Evolutionary conservation across 331 rosid genomes (phyloP).

Genomic region (Saraca asoca): DNA sequence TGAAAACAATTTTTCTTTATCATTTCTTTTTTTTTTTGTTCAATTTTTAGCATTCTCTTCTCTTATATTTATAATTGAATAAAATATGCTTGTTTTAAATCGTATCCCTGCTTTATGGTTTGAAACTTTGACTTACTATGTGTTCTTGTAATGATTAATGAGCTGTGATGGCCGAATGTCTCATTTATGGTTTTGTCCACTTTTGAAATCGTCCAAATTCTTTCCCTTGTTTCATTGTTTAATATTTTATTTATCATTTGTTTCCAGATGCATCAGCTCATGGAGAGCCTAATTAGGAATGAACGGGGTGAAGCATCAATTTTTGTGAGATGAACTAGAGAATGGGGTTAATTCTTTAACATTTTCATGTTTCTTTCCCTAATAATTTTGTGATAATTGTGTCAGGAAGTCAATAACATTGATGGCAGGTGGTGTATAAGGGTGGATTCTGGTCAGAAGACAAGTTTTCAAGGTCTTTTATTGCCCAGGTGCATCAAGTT

Average conservation of each 20-base stretch:
- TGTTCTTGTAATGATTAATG: neutral
- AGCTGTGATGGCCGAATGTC: conserved; percentile 7
- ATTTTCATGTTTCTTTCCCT: conserved; percentile 29
- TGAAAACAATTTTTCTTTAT: neutral
- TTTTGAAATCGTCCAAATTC: conserved; percentile 21
- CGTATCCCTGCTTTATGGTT: conserved; percentile 16
- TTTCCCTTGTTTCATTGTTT: conserved; percentile 15
- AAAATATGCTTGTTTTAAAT: neutral
- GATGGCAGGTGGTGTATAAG: conserved; percentile 96
- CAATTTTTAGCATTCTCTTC: neutral
- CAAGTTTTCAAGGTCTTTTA: conserved; percentile 69
- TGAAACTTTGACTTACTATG: neutral
- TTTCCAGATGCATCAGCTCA: conserved; percentile 69
- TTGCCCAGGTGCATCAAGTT: conserved; percentile 70
- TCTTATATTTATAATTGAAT: neutral
- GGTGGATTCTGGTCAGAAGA: conserved; percentile 56
- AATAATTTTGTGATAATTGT: conserved; percentile 39
- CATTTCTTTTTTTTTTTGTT: too few species aligned
- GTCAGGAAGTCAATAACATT: conserved; percentile 75
- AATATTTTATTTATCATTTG: conserved; percentile 26
- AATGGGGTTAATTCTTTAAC: conserved; percentile 25
- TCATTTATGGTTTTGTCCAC: conserved; percentile 10
- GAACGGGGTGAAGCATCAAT: conserved; percentile 60
- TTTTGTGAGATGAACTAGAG: conserved; percentile 58
- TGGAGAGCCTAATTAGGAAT: conserved; percentile 70